Base-by-base conservation (phyloP, 2,329 filamentous ascomycete genomes). In the Fusarium verrucosum region DNA sequence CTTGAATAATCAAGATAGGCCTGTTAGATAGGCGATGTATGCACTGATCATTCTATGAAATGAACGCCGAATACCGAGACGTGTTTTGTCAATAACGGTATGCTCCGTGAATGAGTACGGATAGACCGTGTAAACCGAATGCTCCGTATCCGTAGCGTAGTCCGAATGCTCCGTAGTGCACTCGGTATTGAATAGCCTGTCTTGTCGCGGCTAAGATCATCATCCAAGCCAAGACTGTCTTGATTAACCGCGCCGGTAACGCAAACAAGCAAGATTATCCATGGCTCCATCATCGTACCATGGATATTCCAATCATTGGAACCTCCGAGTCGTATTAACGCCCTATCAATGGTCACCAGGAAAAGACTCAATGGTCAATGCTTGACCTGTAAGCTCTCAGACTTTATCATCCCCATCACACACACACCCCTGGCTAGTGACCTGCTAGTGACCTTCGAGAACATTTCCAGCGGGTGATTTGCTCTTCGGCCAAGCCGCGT, bases 21-120 rank as follows among this genome's bases (percentile, higher is more conserved):
- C 62, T 49, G 40, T 35, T 47, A 64, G 61, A 64, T 64, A 64
- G 59, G 61, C 59, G 44, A 61, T 43, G 26, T n/a, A 23, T 47
- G 58, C 58, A 61, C n/a, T 61, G 58, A 61, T 61, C 41, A 19
- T 25, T 36, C 23, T 58, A 22, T 35, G n/a, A n/a, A 33, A 14
- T 20, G 23, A 42, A 62, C 43, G 23, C 58, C 43, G 58, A 62
- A 62, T 49, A 41, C 58, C 58, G 58, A 62, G 16, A 26, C 42
- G 33, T 16, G 50, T 50, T 32, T 49, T n/a, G 25, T 32, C 45
- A 26, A 36, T 32, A 16, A 13, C 28, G 28, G 28, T 23, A 23
- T 8, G 23, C 23, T n/a, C n/a, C n/a, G n/a, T n/a, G n/a, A n/a
- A n/a, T n/a, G n/a, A n/a, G n/a, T n/a, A n/a, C n/a, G n/a, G n/a